These are phyloP conservation scores for Abrus precatorius DNA, from an alignment of 306 rosid genomes.

Conservation along the genomic window DNA sequence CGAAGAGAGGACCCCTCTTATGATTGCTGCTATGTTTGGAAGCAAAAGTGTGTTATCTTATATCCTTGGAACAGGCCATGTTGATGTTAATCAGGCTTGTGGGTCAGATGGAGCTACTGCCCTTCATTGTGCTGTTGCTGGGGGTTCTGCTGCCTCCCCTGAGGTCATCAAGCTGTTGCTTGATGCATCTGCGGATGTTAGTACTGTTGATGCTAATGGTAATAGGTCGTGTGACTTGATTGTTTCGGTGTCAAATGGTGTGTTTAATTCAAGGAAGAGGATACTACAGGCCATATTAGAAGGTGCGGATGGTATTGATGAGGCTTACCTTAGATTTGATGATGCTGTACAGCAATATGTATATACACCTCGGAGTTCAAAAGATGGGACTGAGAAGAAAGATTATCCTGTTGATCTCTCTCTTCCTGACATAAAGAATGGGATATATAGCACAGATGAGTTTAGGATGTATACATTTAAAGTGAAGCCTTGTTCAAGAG, in stretches of 20 bases:
- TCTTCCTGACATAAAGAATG: slow-evolving; percentile 88
- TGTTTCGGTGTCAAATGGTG: slow-evolving; percentile 19
- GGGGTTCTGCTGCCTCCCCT: slow-evolving; percentile 64
- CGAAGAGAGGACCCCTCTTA: slow-evolving; percentile 84
- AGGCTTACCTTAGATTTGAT: slow-evolving; percentile 46
- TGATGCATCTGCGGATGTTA: slow-evolving; percentile 69
- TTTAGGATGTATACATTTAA: slow-evolving; percentile 89
- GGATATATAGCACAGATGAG: slow-evolving; percentile 85
- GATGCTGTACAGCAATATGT: slow-evolving; percentile 42
- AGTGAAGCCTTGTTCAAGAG: slow-evolving; percentile 93
- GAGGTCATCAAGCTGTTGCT: slow-evolving; percentile 77
- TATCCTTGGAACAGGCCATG: slow-evolving; percentile 61
- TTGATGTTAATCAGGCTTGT: slow-evolving; percentile 68
- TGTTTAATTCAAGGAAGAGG: slow-evolving; percentile 60
- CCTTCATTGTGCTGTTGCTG: slow-evolving; percentile 86
- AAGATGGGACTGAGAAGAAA: slow-evolving; percentile 70
- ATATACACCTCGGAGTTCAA: slow-evolving; percentile 41
- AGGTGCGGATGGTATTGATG: slow-evolving; percentile 51
- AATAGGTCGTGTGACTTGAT: slow-evolving; percentile 66
- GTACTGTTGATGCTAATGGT: slow-evolving; percentile 67
- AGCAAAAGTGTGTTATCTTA: slow-evolving; percentile 69
- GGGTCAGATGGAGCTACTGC: slow-evolving; percentile 80
- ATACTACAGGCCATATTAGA: slow-evolving; percentile 56
- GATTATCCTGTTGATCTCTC: slow-evolving; percentile 82
- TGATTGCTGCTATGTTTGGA: slow-evolving; percentile 89